Evolutionary conservation across 352 stramenopile species (phyloP).

Genomic region (Hyaloperonospora brassicae): DNA sequence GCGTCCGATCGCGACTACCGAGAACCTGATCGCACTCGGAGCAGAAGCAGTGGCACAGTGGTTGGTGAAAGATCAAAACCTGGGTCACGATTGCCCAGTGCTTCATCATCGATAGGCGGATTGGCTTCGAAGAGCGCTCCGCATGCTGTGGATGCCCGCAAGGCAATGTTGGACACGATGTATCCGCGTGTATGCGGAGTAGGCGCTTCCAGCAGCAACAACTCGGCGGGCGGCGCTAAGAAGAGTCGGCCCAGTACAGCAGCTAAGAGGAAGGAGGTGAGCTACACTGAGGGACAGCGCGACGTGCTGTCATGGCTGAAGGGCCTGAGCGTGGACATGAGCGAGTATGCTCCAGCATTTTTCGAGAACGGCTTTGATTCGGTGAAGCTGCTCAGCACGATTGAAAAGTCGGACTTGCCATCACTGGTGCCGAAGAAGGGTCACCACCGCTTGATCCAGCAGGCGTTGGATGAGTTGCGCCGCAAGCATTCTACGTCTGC

Average conservation of each 20-base stretch:
- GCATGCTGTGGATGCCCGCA: slow-evolving; percentile 29
- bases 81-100: slow-evolving; percentile 21
- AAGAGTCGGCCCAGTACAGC: slow-evolving; percentile 22
- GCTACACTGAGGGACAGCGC: slow-evolving; percentile 57
- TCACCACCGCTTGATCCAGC: slow-evolving; percentile 77
- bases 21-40: slow-evolving; percentile 17
- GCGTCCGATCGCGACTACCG: slow-evolving; percentile 11
- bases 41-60: slow-evolving; percentile 13
- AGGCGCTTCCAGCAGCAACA: slow-evolving; percentile 11
- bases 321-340: slow-evolving; percentile 74
- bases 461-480: slow-evolving; percentile 66
- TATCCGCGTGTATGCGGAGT: slow-evolving; percentile 69
- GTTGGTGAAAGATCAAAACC: slow-evolving; percentile 10
- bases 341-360: slow-evolving; percentile 70
- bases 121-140: slow-evolving; percentile 13
- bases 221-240: slow-evolving; percentile 19
- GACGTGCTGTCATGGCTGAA: slow-evolving; percentile 75
- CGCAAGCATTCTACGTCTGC: slow-evolving; percentile 57
- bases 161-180: slow-evolving; percentile 73
- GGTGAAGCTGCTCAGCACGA: slow-evolving; percentile 73
- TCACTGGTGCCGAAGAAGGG: slow-evolving; percentile 74
- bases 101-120: slow-evolving; percentile 14
- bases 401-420: slow-evolving; percentile 64
- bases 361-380: slow-evolving; percentile 86
- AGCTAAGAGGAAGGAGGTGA: slow-evolving; percentile 38